Evolutionary conservation across 108 stramenopile genomes (phyloP).

Genomic region (Skeletonema potamos): DNA sequence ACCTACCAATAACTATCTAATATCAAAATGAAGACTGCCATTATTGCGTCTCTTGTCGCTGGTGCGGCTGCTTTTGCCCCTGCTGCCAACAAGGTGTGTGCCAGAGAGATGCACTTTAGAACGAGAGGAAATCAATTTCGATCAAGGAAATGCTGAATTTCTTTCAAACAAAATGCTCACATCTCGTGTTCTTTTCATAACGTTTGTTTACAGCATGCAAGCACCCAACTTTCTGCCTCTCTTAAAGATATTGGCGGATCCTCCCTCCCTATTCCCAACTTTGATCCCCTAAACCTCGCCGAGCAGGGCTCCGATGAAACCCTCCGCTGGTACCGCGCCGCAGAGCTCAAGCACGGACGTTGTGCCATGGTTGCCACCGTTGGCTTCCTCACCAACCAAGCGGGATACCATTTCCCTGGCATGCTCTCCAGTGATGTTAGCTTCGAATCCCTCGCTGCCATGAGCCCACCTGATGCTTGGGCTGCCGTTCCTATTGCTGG

Average conservation of each 20-base stretch:
- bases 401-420: slow-evolving; percentile 83
- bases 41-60: slow-evolving; percentile 61
- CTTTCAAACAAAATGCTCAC: neutral
- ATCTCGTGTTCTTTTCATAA: neutral
- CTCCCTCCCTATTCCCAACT: slow-evolving; percentile 64
- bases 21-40: slow-evolving; percentile 56
- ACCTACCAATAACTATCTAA: neutral
- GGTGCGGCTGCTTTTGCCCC: slow-evolving; percentile 44
- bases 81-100: slow-evolving; percentile 14
- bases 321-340: slow-evolving; percentile 81
- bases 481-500: slow-evolving; percentile 79
- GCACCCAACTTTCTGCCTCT: slow-evolving; percentile 48
- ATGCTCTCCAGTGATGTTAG: slow-evolving; percentile 61
- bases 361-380: slow-evolving; percentile 86
- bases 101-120: neutral
- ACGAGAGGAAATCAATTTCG: neutral
- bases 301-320: slow-evolving; percentile 67
- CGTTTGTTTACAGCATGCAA: slow-evolving; percentile 16
- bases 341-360: slow-evolving; percentile 86
- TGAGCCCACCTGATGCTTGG: slow-evolving; percentile 86
- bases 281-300: slow-evolving; percentile 77
- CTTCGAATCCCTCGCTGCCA: slow-evolving; percentile 71
- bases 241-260: slow-evolving; percentile 66
- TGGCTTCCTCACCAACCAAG: slow-evolving; percentile 77
- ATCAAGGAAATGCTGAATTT: neutral